Evolutionary conservation across 495 filamentous ascomycete species (phyloP), one percentile per base, ranked within the genome.

Genomic region (Cercophora sp.): DNA sequence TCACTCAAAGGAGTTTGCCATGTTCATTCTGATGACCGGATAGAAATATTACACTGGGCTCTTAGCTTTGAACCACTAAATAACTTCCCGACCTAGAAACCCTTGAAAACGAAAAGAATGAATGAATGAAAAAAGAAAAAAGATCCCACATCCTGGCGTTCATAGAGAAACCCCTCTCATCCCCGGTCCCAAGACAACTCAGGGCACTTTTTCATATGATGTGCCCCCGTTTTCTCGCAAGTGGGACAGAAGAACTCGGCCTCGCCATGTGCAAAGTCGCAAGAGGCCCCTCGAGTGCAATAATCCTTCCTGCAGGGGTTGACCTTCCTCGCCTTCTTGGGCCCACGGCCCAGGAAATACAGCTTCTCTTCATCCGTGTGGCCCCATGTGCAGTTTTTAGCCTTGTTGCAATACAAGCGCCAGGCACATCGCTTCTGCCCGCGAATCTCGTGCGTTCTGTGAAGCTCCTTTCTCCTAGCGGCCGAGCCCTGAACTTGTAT

Each of bases 181-280:
- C 36, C 36, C 10, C 36, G 22, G 11, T 4, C 13, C 8, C n/a
- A 13, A 31, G 19, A 51, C 37, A 29, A 10, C 9, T 54, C 41
- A 32, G 29, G 25, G n/a, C 42, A 48, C 1, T 39, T 15, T 1
- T 1, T 3, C 51, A 54, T 52, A 5, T 45, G 15, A 18, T 39
- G 36, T 18, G 3, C 15, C 4, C 36, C 36, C n/a, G n/a, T 39
- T 39, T 39, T 18, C 16, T 22, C 40, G 16, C 50, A 54, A 3
- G 51, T 54, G n/a, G 51, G 51, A 34, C 32, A 54, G n/a, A 54
- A 54, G 15, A 47, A n/a, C 36, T 54, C 51, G 13, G n/a, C 23
- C 8, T n/a, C 25, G 0, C 8, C 24, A 16, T 54, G 43, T 3
- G 51, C 51, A 41, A 47, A 46, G n/a, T 29, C 16, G 20, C 50